Evolutionary conservation across 2,329 filamentous ascomycete species (phyloP).

Genomic region (Colletotrichum acutatum): DNA sequence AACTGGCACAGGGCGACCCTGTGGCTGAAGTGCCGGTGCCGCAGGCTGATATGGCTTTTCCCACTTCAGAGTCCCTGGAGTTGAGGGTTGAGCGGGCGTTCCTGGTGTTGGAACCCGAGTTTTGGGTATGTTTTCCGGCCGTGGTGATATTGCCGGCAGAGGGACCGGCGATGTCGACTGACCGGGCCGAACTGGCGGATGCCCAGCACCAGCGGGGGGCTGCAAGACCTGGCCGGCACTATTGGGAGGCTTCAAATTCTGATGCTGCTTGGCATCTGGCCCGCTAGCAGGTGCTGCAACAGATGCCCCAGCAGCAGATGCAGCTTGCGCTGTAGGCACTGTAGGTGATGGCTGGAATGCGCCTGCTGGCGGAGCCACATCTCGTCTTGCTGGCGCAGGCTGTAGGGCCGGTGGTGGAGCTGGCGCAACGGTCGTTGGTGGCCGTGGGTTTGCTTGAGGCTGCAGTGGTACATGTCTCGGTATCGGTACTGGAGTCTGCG

Average conservation of each 20-base stretch:
- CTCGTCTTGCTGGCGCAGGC: constrained; percentile 16
- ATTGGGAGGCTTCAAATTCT: constrained; percentile 45
- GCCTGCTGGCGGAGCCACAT: constrained; percentile 14
- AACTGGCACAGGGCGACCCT: constrained; percentile 36
- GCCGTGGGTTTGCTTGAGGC: constrained; percentile 20
- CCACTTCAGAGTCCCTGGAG: constrained; percentile 49
- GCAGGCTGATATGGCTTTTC: constrained; percentile 54
- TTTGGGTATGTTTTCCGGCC: constrained; percentile 46
- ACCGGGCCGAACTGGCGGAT: constrained; percentile 41
- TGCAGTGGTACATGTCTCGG: constrained; percentile 25
- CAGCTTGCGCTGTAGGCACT: constrained; percentile 23
- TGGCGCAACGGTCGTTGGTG: background rate
- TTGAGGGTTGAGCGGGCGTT: constrained; percentile 38
- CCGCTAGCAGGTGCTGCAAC: constrained; percentile 34
- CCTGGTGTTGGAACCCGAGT: constrained; percentile 45
- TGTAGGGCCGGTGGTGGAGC: constrained; percentile 1
- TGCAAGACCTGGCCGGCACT: constrained; percentile 49
- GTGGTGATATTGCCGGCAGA: constrained; percentile 45
- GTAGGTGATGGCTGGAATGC: constrained; percentile 25
- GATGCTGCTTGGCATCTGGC: constrained; percentile 45
- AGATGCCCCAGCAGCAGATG: background rate
- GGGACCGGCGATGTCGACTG: constrained; percentile 37
- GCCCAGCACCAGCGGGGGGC: constrained; percentile 47
- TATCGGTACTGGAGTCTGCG: constrained; percentile 33
- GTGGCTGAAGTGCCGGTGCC: constrained; percentile 40